Base-by-base conservation (phyloP, 768 basidiomycete species). In the Phlebiopsis flavidoalba region DNA sequence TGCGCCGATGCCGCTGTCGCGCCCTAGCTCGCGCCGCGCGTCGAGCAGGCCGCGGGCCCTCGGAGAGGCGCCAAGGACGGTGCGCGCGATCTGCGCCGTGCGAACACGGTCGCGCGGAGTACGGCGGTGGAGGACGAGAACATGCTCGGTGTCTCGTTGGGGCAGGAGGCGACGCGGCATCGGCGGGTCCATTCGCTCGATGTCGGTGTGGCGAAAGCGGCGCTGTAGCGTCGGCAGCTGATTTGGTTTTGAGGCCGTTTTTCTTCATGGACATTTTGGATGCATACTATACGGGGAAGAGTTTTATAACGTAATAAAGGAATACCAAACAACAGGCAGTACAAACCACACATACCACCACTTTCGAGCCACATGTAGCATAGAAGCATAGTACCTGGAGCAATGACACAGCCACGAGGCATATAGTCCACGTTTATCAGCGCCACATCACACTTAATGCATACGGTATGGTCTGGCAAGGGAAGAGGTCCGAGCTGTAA, bases 1-100 rank as follows among this genome's bases (percentile, higher is more conserved):
- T 43, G 66, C 67, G 0, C 45, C 62, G 17, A 63, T 64, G 63
- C 69, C 69, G 8, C 40, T 58, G 5, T 33, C 60, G 53, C 54
- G 33, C 10, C 22, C 62, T 24, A 10, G 11, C 36, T 17, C 31
- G 22, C 40, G 26, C n/a, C 50, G 56, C 24, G 19, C 61, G 26
- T 50, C 35, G 52, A 36, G 15, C 15, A 54, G n/a, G 15, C 21
- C 59, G 43, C 19, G 59, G 58, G 48, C 37, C 17, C 12, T 48
- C 53, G 19, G 59, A 53, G 22, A 22, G 10, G 1, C 54, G n/a
- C n/a, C 14, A 26, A 26, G n/a, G n/a, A 5, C 35, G 58, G 53
- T 51, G 51, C 31, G 36, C 26, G 12, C n/a, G 31, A 22, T 40
- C 14, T 15, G 12, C 21, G 19, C 36, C 21, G 26, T 12, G 33